phyloP scores from a whole-genome alignment of 1,139 yeast genomes.

The Entelexis paramagnoliae region DNA sequence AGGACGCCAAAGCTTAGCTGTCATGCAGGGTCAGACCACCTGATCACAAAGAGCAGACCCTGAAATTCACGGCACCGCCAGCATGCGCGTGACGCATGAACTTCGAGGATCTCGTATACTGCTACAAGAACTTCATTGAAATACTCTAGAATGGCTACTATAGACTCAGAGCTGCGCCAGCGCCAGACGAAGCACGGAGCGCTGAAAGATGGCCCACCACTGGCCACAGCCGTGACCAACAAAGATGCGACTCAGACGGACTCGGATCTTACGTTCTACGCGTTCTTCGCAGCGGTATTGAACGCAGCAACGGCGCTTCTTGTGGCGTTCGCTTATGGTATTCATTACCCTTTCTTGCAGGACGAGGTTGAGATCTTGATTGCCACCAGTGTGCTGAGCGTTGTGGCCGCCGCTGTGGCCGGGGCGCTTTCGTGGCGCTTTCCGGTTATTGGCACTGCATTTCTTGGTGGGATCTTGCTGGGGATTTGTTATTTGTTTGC shows the following conservation, averaged over 20 bases:
- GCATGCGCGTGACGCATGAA: no score
- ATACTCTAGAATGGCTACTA: background rate
- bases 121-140: background rate
- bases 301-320: background rate
- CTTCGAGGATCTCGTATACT: no score
- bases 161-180: background rate
- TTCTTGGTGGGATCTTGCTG: background rate
- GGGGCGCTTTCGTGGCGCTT: background rate
- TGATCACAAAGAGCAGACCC: background rate
- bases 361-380: background rate
- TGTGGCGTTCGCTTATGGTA: background rate
- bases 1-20: no score
- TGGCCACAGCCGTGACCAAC: no score
- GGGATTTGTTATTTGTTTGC: background rate
- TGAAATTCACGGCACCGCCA: background rate
- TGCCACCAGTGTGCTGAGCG: background rate
- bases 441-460: background rate
- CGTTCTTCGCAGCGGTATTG: background rate
- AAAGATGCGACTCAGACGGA: background rate
- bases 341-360: background rate
- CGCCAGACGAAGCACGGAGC: background rate
- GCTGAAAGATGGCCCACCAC: background rate
- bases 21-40: background rate
- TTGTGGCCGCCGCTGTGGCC: background rate
- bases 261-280: background rate